phyloP scores from a whole-genome alignment of 768 basidiomycete species.

The Leucocoprinus birnbaumii region DNA sequence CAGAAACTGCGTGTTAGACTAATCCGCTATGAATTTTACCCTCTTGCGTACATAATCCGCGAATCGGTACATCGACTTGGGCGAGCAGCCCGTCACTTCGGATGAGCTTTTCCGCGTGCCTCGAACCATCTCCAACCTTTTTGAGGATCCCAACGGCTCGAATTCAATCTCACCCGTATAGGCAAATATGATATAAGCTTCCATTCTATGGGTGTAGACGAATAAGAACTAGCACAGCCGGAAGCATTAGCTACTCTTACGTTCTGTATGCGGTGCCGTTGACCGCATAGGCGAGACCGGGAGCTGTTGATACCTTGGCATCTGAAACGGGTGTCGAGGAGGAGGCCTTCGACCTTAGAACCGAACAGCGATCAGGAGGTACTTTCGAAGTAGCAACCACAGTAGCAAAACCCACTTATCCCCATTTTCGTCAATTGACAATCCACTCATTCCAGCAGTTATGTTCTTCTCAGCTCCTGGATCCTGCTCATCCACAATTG shows the following conservation, averaged over 20 bases:
- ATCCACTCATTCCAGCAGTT: not conserved
- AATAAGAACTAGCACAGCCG: not conserved
- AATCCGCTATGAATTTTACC: no score
- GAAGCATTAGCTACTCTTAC: not conserved
- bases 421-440: not conserved
- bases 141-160: not conserved
- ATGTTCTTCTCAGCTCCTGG: not conserved
- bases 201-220: not conserved
- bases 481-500: not conserved
- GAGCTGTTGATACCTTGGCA: no score
- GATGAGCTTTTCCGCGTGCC: not conserved
- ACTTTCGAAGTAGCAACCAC: not conserved
- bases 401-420: not conserved
- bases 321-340: no score
- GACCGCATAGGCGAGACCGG: not conserved
- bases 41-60: constrained; percentile 16
- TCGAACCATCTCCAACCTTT: not conserved
- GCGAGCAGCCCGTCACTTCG: constrained; percentile 20
- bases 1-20: not conserved
- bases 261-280: constrained; percentile 10
- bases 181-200: constrained; percentile 1
- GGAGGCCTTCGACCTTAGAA: no score
- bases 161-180: constrained; percentile 8
- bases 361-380: not conserved
- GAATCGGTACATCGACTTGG: constrained; percentile 36